Conservation (phyloP, 805 yeast genomes). For the Schwanniomyces yamadae region DNA sequence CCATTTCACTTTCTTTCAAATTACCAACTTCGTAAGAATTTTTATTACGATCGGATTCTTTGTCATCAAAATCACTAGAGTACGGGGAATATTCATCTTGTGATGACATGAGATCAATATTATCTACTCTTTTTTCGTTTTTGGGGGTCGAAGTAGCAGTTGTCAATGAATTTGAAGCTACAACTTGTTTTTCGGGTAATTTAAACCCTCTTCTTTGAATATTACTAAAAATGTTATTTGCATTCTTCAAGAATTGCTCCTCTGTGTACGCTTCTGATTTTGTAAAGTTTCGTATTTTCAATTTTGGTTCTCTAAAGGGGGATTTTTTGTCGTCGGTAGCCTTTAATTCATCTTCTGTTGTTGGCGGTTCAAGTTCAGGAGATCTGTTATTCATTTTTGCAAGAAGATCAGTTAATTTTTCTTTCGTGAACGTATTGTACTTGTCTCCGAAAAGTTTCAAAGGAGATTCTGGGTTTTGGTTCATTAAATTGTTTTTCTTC, state of each 20-base stretch:
- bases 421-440: slow-evolving; percentile 43
- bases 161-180: slow-evolving; percentile 9
- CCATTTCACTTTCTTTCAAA: background rate
- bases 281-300: slow-evolving; percentile 31
- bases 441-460: slow-evolving; percentile 38
- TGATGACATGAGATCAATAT: slow-evolving; percentile 13
- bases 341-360: background rate
- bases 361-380: slow-evolving; percentile 1
- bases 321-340: slow-evolving; percentile 9
- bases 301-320: slow-evolving; percentile 20
- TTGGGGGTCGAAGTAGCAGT: slow-evolving; percentile 44
- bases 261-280: slow-evolving; percentile 33
- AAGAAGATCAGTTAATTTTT: slow-evolving; percentile 25
- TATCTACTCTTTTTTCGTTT: slow-evolving; percentile 15
- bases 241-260: slow-evolving; percentile 36
- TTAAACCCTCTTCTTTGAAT: slow-evolving; percentile 35
- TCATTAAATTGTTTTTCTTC: slow-evolving; percentile 9
- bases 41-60: slow-evolving; percentile 2
- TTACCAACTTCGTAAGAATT: background rate
- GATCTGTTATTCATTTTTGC: slow-evolving; percentile 20
- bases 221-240: slow-evolving; percentile 38
- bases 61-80: slow-evolving; percentile 29
- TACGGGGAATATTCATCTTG: slow-evolving; percentile 30
- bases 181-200: slow-evolving; percentile 4
- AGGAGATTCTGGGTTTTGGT: slow-evolving; percentile 39